Percentiles rank a stretch among this genome's conserved stretches.
These are phyloP conservation scores for Capsicum baccatum DNA, from an alignment of 257 asterid genomes.

Conservation along the genomic window DNA sequence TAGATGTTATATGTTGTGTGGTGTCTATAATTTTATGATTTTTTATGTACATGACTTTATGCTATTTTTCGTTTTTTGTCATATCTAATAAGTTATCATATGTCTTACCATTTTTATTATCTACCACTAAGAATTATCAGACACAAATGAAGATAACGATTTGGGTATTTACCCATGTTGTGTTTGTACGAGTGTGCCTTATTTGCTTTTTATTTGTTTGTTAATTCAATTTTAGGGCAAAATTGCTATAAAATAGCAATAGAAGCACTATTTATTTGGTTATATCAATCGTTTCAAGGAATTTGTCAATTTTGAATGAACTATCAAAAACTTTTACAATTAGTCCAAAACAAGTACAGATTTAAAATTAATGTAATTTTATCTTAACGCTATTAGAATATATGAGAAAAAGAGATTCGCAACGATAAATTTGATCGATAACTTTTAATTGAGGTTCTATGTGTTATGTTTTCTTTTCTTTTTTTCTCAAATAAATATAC, in stretches of 20 bases:
- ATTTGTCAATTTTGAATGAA: slow-evolving; percentile 35
- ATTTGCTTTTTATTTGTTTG: slow-evolving; percentile 19
- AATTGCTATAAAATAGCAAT: neutral
- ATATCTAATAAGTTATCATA: neutral
- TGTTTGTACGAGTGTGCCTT: slow-evolving; percentile 6
- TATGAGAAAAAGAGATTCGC: too few species aligned
- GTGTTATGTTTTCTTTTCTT: too few species aligned
- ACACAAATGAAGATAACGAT: slow-evolving; percentile 32
- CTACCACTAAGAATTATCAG: neutral
- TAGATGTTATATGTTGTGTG: neutral
- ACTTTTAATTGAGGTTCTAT: too few species aligned
- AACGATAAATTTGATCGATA: too few species aligned
- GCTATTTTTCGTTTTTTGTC: neutral
- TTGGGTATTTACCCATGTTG: slow-evolving; percentile 42
- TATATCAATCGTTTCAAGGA: neutral
- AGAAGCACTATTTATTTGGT: neutral
- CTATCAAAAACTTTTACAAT: neutral
- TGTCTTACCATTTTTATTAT: slow-evolving; percentile 17
- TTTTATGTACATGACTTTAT: neutral
- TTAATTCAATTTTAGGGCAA: slow-evolving; percentile 33
- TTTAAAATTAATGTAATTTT: neutral
- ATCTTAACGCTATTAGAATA: too few species aligned
- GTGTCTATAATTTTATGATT: slow-evolving; percentile 30
- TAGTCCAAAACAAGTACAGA: slow-evolving; percentile 20
- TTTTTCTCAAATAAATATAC: too few species aligned